A percentile compares a stretch with the other conserved stretches of the same genome.
Conservation (phyloP, 2,329 filamentous ascomycete genomes). For the Chrysosphaeria jannelii region DNA sequence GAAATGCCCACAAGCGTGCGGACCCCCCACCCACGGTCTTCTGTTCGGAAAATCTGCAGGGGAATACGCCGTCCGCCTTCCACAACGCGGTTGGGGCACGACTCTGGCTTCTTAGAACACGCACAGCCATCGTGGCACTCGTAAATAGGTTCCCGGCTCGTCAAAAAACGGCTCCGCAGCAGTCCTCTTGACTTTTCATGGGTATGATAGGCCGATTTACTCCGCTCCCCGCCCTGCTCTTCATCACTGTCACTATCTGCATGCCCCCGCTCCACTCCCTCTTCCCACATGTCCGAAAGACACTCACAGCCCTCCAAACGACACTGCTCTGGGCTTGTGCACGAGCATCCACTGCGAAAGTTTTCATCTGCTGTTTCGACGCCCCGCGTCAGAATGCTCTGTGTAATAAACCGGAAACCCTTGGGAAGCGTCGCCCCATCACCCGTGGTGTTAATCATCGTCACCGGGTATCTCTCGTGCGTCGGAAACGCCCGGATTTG, state of each 20-base stretch:
- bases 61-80: conserved; percentile 40
- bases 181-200: conserved; percentile 20
- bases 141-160: conserved; percentile 34
- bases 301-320: conserved; percentile 39
- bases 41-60: conserved; percentile 49
- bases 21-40: conserved; percentile 47
- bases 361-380: conserved; percentile 27
- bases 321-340: conserved; percentile 28
- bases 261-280: conserved; percentile 17
- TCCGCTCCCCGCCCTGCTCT: neutral
- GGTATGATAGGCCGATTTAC: conserved; percentile 32
- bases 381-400: conserved; percentile 25
- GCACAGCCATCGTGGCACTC: conserved; percentile 48
- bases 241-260: conserved; percentile 7
- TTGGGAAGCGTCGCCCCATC: conserved; percentile 19
- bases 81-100: conserved; percentile 47
- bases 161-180: conserved; percentile 19
- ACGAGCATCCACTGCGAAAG: conserved; percentile 41
- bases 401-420: conserved; percentile 37
- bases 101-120: conserved; percentile 12
- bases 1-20: conserved; percentile 31
- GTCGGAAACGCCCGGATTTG: conserved; percentile 24
- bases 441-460: conserved; percentile 32
- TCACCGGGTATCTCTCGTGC: conserved; percentile 20
- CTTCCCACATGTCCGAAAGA: conserved; percentile 26